Evolutionary conservation across 805 yeast genomes (phyloP), one percentile per base, ranked within the genome.

Genomic region (Phaffomyces antillensis): DNA sequence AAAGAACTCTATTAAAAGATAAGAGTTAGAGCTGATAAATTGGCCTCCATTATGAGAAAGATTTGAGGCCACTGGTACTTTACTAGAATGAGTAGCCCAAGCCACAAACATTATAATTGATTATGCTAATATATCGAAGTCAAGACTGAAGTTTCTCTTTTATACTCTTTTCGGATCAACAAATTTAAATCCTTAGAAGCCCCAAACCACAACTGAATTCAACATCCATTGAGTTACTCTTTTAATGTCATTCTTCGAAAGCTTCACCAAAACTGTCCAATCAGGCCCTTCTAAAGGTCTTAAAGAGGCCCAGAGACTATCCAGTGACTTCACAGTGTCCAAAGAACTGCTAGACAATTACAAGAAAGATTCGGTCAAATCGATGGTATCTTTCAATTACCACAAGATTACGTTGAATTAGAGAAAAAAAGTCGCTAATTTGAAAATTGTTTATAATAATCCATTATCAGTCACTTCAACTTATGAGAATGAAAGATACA

Each of bases 401-500:
- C 95, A 39, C 76, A 74, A 37, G 89, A 83, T 50, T 86, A 86
- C 63, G 71, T 76, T 45, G 73, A 75, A 47, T 68, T 86, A 56
- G 95, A 85, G 60, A 70, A 73, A 49, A 79, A 78, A 57, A 77
- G n/a, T 86, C 47, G 95, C 86, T 55, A 76, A 83, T 47, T 73
- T 86, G 63, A 80, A 83, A 67, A 66, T 73, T 39, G 80, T 86
- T 45, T 85, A 83, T 71, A 73, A 68, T 52, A 73, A 75, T 56
- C 63, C 81, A 47, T 64, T 79, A 33, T 63, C 75, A 18, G 78
- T 80, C 37, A 71, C 83, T 18, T 54, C 68, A 16, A 64, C 68
- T 34, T 86, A 83, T 65, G 90, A 83, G 57, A 75, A 69, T 53
- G 95, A 85, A 64, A 75, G 84, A 40, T 87, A 86, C 64, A 95